phyloP scores from a whole-genome alignment of 2,329 filamentous ascomycete species.

The Aspergillus sp. region DNA sequence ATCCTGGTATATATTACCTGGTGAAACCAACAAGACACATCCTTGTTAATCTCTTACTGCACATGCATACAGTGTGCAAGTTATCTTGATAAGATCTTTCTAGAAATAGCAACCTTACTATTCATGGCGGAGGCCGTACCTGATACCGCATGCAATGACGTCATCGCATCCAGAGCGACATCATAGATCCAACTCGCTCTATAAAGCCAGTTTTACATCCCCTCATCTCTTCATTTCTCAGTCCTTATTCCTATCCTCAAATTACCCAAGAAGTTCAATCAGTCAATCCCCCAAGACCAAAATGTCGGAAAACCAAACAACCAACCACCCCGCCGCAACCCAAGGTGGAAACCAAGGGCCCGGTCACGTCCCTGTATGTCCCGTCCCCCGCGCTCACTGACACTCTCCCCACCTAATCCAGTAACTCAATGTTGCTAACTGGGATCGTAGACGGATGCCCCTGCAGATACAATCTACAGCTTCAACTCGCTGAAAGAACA shows the following conservation, averaged over 20 bases:
- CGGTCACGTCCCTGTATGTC: slow-evolving; percentile 27
- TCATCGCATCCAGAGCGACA: not conserved
- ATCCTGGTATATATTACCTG: no score
- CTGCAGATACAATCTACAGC: slow-evolving; percentile 25
- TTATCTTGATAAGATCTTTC: not conserved
- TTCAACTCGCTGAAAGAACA: slow-evolving; percentile 30
- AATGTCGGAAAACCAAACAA: slow-evolving; percentile 2
- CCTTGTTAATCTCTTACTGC: no score
- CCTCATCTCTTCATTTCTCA: not conserved
- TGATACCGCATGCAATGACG: not conserved
- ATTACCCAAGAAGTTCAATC: not conserved
- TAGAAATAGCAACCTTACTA: not conserved
- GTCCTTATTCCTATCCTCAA: not conserved
- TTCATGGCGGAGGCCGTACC: no score
- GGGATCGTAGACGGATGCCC: slow-evolving; percentile 18
- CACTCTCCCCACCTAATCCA: not conserved
- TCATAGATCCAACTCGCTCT: not conserved
- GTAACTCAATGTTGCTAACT: not conserved
- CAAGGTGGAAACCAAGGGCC: slow-evolving; percentile 17
- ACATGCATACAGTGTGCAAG: no score
- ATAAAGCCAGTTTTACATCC: not conserved
- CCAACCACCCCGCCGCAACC: not conserved
- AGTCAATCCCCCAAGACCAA: not conserved
- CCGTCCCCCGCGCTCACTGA: not conserved
- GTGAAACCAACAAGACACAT: no score